Evolutionary conservation across 1,284 basidiomycete genomes (phyloP), one percentile per base, ranked within the genome.

Genomic region (Takashimella koratensis): DNA sequence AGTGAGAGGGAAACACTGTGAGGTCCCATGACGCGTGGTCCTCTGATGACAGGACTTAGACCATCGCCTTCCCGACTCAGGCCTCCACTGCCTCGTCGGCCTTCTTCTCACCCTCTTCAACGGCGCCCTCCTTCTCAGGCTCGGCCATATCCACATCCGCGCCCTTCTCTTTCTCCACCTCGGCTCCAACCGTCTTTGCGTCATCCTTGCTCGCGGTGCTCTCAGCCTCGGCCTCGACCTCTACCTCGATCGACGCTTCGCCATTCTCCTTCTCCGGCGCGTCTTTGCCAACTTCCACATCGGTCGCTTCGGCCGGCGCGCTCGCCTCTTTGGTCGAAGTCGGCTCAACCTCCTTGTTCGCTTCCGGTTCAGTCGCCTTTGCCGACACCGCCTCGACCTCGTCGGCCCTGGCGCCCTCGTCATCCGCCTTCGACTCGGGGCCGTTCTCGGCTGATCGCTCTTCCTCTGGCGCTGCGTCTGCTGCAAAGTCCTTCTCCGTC

Each of bases 101-200:
- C 30, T 8, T 8, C 30, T 36, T 16, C 30, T 36, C 16, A 8
- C 30, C 16, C 30, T 36, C 8, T 16, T 36, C n/a, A n/a, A n/a
- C n/a, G n/a, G n/a, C 21, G 24, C 10, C 46, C 4, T 39, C 25
- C 24, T 39, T 12, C 8, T 53, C 57, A 10, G 53, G 51, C 20
- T 47, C 52, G 5, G 47, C 53, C 53, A 57, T 55, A 13, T 30
- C 39, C 22, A 57, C 55, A 22, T 57, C 55, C 11, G 25, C 51
- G 21, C 43, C 40, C n/a, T 49, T 27, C 23, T 49, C 40, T 36
- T 51, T 45, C 4, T 39, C 25, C 24, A 4, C 16, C 8, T 53
- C 57, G 13, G 53, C 47, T 21, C 44, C 52, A 4, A 44, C 53
- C 53, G 55, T 55, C 11, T 30, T 39, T 20, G 53, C 30, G 30